phyloP scores from a whole-genome alignment of 2,329 filamentous ascomycete genomes.

The Dichotomopilus funicola region DNA sequence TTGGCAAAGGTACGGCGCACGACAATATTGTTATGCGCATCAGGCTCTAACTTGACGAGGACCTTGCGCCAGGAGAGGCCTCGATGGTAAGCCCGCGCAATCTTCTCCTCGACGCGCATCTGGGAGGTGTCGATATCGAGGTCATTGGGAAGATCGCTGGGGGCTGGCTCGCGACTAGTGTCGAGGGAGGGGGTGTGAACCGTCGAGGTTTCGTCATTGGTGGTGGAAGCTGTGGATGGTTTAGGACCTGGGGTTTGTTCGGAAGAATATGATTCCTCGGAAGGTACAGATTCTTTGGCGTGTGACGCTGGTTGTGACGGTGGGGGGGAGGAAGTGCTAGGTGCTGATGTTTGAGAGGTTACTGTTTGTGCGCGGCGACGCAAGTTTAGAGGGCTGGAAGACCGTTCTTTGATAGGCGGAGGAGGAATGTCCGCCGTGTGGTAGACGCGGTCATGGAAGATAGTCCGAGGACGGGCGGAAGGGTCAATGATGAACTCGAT shows the following conservation, averaged over 20 bases:
- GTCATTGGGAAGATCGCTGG: neutral
- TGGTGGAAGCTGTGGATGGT: neutral
- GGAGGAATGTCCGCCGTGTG: conserved; percentile 88
- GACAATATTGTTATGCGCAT: conserved; percentile 98
- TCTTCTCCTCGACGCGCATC: conserved; percentile 96
- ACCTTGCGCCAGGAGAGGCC: conserved; percentile 95
- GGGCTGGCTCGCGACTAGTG: neutral
- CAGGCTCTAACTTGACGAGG: conserved; percentile 86
- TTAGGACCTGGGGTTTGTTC: neutral
- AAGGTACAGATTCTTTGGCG: conserved; percentile 28
- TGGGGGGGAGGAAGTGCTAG: conserved; percentile 30
- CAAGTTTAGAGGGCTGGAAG: conserved; percentile 30
- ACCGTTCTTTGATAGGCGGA: conserved; percentile 58
- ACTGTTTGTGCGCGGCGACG: conserved; percentile 28
- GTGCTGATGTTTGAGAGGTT: conserved; percentile 22
- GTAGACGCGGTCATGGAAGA: conserved; percentile 95
- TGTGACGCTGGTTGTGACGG: conserved; percentile 30
- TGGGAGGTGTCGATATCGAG: conserved; percentile 48
- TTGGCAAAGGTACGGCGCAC: conserved; percentile 96
- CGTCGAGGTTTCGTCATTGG: conserved; percentile 1
- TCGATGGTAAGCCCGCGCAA: conserved; percentile 88
- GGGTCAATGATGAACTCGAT: conserved; percentile 80
- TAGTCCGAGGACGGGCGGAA: conserved; percentile 72
- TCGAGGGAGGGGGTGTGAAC: conserved; percentile 5
- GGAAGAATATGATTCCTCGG: conserved; percentile 2